These are phyloP conservation scores for Intubia oerlemansii DNA, from an alignment of 2,329 filamentous ascomycete genomes.

Conservation along the genomic window DNA sequence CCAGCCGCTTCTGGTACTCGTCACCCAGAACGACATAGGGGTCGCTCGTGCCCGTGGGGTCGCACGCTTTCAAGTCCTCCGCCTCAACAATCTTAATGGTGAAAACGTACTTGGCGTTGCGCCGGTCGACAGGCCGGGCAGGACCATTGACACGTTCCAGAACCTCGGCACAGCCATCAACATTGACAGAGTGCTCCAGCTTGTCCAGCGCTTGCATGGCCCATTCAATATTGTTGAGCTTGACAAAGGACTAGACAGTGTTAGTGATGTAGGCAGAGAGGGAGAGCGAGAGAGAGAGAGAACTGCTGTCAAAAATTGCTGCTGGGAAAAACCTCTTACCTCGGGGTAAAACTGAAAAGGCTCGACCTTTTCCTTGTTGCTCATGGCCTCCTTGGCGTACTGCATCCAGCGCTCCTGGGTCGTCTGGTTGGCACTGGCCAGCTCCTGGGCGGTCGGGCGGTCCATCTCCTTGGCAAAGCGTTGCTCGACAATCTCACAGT, in stretches of 20 bases:
- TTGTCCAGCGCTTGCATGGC: conserved; percentile 82
- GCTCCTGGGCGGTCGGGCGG: conserved; percentile 67
- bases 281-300: too few species aligned
- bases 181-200: conserved; percentile 73
- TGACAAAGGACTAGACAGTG: conserved; percentile 66
- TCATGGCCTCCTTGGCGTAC: conserved; percentile 84
- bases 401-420: conserved; percentile 86
- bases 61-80: conserved; percentile 94
- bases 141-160: conserved; percentile 56
- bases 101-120: conserved; percentile 80
- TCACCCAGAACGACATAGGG: conserved; percentile 94
- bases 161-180: conserved; percentile 71
- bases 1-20: conserved; percentile 89
- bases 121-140: conserved; percentile 37
- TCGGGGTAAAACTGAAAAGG: conserved; percentile 81
- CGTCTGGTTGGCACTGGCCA: conserved; percentile 54
- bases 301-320: too few species aligned
- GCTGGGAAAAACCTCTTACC: too few species aligned
- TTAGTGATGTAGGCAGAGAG: neutral
- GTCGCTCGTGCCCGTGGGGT: conserved; percentile 83
- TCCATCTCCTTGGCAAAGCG: conserved; percentile 87
- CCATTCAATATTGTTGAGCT: conserved; percentile 94
- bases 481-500: conserved; percentile 79
- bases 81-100: conserved; percentile 97
- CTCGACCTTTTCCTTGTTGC: conserved; percentile 76